Conservation (phyloP, 78 protist species). For the Acrasis kona region DNA sequence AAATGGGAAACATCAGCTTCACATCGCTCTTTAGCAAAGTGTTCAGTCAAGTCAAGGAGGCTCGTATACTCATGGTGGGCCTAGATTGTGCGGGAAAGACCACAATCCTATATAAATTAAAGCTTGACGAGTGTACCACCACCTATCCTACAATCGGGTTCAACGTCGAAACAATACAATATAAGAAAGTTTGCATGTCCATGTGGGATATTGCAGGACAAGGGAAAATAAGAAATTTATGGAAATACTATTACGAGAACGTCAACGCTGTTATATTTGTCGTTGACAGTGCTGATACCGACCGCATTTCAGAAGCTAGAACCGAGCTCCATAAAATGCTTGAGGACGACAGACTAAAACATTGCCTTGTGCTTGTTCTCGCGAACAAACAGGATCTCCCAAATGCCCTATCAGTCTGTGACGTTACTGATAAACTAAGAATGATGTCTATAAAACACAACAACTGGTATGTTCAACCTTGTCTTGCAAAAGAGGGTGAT, state of each 20-base stretch:
- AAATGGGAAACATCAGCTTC: too few relatives aligned
- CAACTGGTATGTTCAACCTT: not conserved
- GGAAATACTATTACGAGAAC: not conserved
- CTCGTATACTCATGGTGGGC: constrained; percentile 12
- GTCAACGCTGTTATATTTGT: not conserved
- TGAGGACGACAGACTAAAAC: not conserved
- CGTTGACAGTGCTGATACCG: not conserved
- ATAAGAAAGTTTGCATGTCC: not conserved
- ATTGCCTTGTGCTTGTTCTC: not conserved
- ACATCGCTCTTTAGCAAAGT: too few relatives aligned
- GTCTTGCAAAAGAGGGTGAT: not conserved
- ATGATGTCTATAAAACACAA: not conserved
- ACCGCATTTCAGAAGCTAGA: not conserved
- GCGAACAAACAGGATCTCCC: not conserved
- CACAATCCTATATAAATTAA: not conserved
- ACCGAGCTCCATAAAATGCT: not conserved
- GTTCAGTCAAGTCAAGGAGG: too few relatives aligned
- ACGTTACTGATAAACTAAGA: not conserved
- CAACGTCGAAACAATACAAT: not conserved
- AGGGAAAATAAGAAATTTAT: not conserved
- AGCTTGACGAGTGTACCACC: not conserved
- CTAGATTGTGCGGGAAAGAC: constrained; percentile 19
- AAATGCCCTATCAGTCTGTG: not conserved
- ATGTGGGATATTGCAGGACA: not conserved
- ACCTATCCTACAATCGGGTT: not conserved